Conservation (phyloP, 805 yeast genomes). For the Lachancea fermentati region DNA sequence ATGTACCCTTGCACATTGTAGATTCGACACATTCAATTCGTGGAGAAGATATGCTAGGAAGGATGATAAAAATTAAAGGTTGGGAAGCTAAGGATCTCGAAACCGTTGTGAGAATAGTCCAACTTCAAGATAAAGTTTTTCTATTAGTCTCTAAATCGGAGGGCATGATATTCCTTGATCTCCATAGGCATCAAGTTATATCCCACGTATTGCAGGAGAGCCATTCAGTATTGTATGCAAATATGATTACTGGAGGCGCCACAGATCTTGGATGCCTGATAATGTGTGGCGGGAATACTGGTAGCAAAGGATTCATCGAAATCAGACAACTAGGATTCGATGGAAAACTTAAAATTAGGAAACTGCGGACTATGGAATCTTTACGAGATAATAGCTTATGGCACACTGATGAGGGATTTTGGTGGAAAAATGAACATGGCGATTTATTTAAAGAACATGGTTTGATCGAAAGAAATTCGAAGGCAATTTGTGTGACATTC, state of each 20-base stretch:
- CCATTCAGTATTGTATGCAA: constrained; percentile 8
- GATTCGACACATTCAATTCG: background rate
- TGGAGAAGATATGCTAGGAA: too few relatives aligned
- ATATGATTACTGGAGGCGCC: constrained; percentile 3
- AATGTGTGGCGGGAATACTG: constrained; percentile 12
- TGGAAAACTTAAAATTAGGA: background rate
- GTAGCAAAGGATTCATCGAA: constrained; percentile 13
- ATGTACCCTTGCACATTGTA: background rate
- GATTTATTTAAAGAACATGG: constrained; percentile 6
- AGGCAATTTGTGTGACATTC: constrained; percentile 6
- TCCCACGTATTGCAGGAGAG: background rate
- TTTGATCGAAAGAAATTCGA: background rate
- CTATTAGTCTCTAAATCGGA: background rate
- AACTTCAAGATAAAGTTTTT: too few relatives aligned
- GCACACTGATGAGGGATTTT: constrained; percentile 10
- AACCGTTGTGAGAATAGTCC: too few relatives aligned
- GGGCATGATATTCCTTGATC: background rate
- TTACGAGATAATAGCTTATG: background rate
- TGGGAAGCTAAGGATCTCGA: too few relatives aligned
- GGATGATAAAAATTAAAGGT: too few relatives aligned
- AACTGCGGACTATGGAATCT: background rate
- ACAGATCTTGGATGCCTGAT: constrained; percentile 6
- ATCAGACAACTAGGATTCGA: constrained; percentile 1
- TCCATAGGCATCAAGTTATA: background rate
- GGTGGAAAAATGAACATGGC: constrained; percentile 12